Conservation (phyloP, 495 filamentous ascomycete species). For the Penicillium antarcticum region DNA sequence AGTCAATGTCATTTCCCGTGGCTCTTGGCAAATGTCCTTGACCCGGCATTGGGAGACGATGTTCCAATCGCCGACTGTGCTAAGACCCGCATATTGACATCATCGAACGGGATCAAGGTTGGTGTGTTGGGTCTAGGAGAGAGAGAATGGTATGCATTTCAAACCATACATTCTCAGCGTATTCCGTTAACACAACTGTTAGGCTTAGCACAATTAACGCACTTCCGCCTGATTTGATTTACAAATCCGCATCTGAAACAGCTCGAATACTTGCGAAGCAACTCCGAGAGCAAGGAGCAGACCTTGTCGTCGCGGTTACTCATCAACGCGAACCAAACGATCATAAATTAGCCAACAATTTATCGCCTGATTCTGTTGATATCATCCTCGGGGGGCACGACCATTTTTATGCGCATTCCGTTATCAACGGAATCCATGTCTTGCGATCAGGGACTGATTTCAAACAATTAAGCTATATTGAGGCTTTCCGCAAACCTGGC, state of each 20-base stretch:
- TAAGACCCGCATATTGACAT: conserved; percentile 66
- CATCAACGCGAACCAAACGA: conserved; percentile 87
- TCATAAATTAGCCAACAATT: conserved; percentile 70
- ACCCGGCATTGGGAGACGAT: conserved; percentile 68
- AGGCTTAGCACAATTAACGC: conserved; percentile 87
- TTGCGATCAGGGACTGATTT: conserved; percentile 85
- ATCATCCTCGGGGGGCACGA: conserved; percentile 87
- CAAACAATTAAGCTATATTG: conserved; percentile 85
- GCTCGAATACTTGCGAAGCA: conserved; percentile 67
- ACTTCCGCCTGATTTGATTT: conserved; percentile 75
- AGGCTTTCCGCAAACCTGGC: conserved; percentile 56
- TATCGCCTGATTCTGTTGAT: conserved; percentile 67
- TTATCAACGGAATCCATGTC: conserved; percentile 75
- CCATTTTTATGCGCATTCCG: conserved; percentile 75
- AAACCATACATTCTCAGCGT: not conserved
- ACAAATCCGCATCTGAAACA: conserved; percentile 68
- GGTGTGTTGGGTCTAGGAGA: conserved; percentile 84
- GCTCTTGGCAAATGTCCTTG: conserved; percentile 81
- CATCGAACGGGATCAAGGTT: conserved; percentile 80
- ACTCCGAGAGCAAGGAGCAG: conserved; percentile 71
- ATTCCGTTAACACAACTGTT: not conserved
- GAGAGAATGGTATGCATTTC: conserved; percentile 52
- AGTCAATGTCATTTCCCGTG: conserved; percentile 80
- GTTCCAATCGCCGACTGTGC: conserved; percentile 67
- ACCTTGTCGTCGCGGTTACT: conserved; percentile 76